Base-by-base conservation (phyloP, 2,329 filamentous ascomycete species). In the Fonsecaea nubica region DNA sequence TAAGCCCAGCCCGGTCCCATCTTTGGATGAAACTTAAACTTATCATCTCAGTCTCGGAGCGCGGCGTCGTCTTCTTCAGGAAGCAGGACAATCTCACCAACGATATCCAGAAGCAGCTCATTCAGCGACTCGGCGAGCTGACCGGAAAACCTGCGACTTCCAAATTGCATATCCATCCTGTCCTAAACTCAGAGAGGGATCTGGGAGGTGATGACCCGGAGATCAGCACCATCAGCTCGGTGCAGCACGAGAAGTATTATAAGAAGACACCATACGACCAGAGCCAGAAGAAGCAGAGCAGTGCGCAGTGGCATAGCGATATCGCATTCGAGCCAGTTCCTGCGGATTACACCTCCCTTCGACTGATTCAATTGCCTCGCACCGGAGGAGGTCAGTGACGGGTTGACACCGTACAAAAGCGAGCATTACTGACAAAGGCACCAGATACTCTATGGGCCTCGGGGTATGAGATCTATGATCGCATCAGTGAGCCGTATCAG, bases 381-480 rank as follows among this genome's bases (percentile, higher is more conserved):
- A 86, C 83, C 0, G 86, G 86, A 6, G 72, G 71, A 32, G 62
- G 62, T 64, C 33, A 48, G 61, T 42, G 10, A 30, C 12, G 53
- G 8, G 33, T 21, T 45, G 12, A 9, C 25, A 8, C 35, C 25
- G 40, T 32, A 40, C 30, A 35, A n/a, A 12, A 10, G 21, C 5
- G 25, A 21, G 5, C 12, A 25, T 45, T 35, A 33, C 45, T 21
- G 9, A 58, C 52, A 25, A 48, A 25, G 1, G 38, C 33, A 38
- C 21, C 33, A 64, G 85, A 89, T 75, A 90, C 89, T 0, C 82
- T 90, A 5, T 90, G 88, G 87, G 88, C 88, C 0, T 88, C 86
- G 0, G 87, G 87, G 0, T 90, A 90, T 73, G 87, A 90, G 71
- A 76, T 89, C 12, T 90, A 89, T 72, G 88, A 91, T 72, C 83